phyloP scores from a whole-genome alignment of 192 early-diverging fungal genomes.

The Kickxella alabastrina region DNA sequence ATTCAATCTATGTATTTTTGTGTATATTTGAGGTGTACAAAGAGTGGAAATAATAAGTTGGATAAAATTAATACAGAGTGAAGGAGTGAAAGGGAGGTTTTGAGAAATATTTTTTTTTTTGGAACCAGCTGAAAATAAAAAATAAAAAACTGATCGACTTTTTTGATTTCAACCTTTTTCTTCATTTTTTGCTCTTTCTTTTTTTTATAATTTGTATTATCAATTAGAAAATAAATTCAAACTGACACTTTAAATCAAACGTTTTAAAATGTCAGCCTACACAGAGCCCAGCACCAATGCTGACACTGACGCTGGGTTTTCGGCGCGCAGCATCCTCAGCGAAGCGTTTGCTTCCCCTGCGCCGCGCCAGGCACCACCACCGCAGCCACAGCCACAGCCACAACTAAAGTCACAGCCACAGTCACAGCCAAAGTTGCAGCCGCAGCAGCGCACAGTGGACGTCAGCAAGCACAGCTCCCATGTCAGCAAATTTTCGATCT shows the following conservation, averaged over 20 bases:
- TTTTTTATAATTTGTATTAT: background rate
- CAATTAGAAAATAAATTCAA: background rate
- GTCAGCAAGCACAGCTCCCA: slow-evolving; percentile 1
- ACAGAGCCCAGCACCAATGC: too few relatives aligned
- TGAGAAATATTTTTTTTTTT: background rate
- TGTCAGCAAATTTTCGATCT: slow-evolving; percentile 10
- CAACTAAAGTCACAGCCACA: background rate
- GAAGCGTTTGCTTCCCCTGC: background rate
- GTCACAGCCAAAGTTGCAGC: background rate
- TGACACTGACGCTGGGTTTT: background rate
- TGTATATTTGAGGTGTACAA: background rate
- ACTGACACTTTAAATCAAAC: background rate
- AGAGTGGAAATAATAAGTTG: background rate
- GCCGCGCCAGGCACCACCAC: background rate
- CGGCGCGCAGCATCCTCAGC: slow-evolving; percentile 11
- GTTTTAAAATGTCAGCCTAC: background rate
- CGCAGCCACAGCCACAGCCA: background rate
- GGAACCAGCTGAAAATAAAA: background rate
- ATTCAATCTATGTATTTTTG: too few relatives aligned
- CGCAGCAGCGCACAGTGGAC: slow-evolving; percentile 2
- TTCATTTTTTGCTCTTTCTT: background rate
- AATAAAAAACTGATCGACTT: background rate
- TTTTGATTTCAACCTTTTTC: background rate
- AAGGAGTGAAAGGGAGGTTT: background rate
- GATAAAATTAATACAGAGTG: background rate